Percentiles rank a stretch among this genome's conserved stretches.
Conservation (phyloP, 805 yeast genomes). For the Lachancea lanzarotensis region DNA sequence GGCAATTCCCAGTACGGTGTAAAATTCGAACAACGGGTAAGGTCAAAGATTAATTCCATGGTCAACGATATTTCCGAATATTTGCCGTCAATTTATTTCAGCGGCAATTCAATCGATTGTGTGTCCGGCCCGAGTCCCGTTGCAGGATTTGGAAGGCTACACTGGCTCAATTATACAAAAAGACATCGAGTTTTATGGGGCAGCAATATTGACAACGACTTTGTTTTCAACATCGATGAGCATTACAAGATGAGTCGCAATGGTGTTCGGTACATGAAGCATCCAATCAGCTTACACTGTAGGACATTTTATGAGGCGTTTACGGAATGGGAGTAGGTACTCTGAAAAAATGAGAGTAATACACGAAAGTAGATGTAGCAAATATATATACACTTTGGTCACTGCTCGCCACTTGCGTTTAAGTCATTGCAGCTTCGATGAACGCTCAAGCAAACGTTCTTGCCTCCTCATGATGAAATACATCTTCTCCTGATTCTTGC, state of each 20-base stretch:
- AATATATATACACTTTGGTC: no score
- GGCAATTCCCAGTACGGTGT: constrained; percentile 13
- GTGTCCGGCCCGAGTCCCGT: constrained; percentile 24
- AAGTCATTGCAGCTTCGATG: no score
- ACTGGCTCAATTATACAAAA: constrained; percentile 29
- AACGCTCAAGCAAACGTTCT: no score
- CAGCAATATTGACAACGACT: constrained; percentile 21
- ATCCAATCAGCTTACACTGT: constrained; percentile 23
- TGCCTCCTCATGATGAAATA: neutral
- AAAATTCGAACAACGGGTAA: constrained; percentile 15
- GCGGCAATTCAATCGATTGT: constrained; percentile 23
- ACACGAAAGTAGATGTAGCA: no score
- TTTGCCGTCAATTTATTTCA: constrained; percentile 22
- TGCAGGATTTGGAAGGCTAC: constrained; percentile 28
- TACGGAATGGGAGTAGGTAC: constrained; percentile 24
- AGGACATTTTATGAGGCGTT: constrained; percentile 23
- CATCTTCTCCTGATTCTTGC: constrained; percentile 8
- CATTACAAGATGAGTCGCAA: constrained; percentile 20
- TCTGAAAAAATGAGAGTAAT: neutral
- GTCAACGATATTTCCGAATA: constrained; percentile 15
- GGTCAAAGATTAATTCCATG: constrained; percentile 11
- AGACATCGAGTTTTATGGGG: constrained; percentile 23
- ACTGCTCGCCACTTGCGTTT: no score
- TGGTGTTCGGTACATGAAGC: constrained; percentile 24
- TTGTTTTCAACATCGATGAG: constrained; percentile 15